phyloP scores from a whole-genome alignment of 2,329 filamentous ascomycete species.

The Clarireedia homoeocarpa region DNA sequence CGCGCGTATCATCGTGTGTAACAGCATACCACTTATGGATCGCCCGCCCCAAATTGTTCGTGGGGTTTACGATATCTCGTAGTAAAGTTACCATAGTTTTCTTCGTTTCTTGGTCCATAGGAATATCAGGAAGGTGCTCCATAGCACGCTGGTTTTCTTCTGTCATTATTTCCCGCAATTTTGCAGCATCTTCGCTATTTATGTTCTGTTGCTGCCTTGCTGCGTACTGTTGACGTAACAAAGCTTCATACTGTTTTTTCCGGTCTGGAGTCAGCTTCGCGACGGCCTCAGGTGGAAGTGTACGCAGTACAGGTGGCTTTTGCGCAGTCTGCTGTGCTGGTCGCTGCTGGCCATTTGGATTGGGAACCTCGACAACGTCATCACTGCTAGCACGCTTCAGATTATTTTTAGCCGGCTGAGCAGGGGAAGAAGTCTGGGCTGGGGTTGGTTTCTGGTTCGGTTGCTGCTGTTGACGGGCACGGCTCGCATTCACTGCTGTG shows the following conservation, averaged over 20 bases:
- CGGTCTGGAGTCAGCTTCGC: constrained; percentile 24
- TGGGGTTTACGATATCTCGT: constrained; percentile 9
- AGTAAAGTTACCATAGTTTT: constrained; percentile 15
- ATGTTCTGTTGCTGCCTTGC: background rate
- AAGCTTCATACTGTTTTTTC: constrained; percentile 25
- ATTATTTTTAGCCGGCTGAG: constrained; percentile 30
- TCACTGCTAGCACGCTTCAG: constrained; percentile 37
- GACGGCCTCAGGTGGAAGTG: constrained; percentile 23
- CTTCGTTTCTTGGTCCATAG: constrained; percentile 25
- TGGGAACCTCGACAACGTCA: constrained; percentile 36
- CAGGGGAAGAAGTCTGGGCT: constrained; percentile 26
- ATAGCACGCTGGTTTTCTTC: constrained; percentile 15
- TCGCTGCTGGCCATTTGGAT: constrained; percentile 27
- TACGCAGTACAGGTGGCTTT: constrained; percentile 29
- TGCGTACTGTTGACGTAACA: constrained; percentile 4
- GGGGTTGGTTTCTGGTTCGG: constrained; percentile 14
- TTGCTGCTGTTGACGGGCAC: constrained; percentile 12
- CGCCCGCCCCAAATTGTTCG: constrained; percentile 23
- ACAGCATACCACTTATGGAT: constrained; percentile 25
- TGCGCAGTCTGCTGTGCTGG: constrained; percentile 13
- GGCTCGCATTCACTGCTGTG: constrained; percentile 9
- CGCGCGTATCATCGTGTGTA: constrained; percentile 24
- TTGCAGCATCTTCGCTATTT: constrained; percentile 11
- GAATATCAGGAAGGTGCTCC: constrained; percentile 19
- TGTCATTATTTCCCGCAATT: constrained; percentile 13